A percentile compares a stretch with the other conserved stretches of the same genome.
Evolutionary conservation across 148 eudicot species (phyloP).

Genomic region (Arctostaphylos glauca): DNA sequence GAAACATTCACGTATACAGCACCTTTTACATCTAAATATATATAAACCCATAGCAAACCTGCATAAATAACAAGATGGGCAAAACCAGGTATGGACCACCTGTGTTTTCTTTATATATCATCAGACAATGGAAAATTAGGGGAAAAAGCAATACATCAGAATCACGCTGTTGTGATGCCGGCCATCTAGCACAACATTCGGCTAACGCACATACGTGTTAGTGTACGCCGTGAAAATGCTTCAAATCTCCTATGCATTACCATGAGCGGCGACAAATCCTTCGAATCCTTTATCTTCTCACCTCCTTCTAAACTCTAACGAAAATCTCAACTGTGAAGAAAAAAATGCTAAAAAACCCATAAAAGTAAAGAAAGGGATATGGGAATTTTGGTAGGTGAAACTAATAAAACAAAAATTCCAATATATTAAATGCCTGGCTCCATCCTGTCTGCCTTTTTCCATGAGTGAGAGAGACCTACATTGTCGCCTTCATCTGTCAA

Average conservation of each 20-base stretch:
- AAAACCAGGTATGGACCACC: not conserved
- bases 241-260: slow-evolving; percentile 8
- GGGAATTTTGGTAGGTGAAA: slow-evolving; percentile 5
- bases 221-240: not conserved
- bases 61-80: not conserved
- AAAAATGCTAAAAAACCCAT: slow-evolving; percentile 9
- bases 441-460: slow-evolving; percentile 66
- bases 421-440: slow-evolving; percentile 59
- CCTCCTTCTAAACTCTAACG: not conserved
- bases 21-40: not conserved
- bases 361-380: not conserved
- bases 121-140: not conserved
- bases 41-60: not conserved
- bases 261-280: not conserved
- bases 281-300: slow-evolving; percentile 1
- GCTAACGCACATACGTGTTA: too few species aligned
- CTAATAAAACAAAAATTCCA: not conserved
- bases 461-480: slow-evolving; percentile 21
- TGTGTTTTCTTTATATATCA: not conserved
- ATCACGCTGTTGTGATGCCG: not conserved
- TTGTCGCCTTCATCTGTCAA: slow-evolving; percentile 26
- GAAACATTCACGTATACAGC: not conserved
- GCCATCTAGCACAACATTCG: not conserved
- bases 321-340: not conserved
- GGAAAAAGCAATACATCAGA: not conserved